phyloP scores from a whole-genome alignment of 1,284 basidiomycete species.

The Xerocomus tenax region DNA sequence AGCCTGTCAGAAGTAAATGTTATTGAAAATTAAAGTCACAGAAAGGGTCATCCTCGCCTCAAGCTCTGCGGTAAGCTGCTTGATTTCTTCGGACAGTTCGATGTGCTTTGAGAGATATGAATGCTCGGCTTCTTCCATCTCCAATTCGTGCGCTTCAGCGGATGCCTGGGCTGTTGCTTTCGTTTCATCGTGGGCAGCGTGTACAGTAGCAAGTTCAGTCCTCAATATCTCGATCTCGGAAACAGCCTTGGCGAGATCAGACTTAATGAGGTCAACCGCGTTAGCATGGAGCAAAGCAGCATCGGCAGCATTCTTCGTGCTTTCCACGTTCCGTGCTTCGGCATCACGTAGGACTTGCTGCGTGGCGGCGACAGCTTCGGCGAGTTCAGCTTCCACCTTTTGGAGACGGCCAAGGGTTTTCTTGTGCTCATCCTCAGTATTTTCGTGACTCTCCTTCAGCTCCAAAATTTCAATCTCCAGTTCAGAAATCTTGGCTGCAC shows the following conservation, averaged over 20 bases:
- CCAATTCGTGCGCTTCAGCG: slow-evolving; percentile 40
- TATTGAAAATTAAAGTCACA: not conserved
- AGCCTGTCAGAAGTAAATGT: slow-evolving; percentile 34
- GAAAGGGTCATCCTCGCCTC: slow-evolving; percentile 38
- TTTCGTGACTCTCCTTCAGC: slow-evolving; percentile 62
- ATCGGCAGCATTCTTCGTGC: slow-evolving; percentile 36
- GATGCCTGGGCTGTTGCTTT: slow-evolving; percentile 39
- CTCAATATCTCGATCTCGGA: slow-evolving; percentile 42
- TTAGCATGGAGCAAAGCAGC: slow-evolving; percentile 40
- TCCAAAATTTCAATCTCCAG: slow-evolving; percentile 75
- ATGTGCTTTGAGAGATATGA: slow-evolving; percentile 42
- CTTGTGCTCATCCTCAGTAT: slow-evolving; percentile 50
- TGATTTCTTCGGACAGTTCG: slow-evolving; percentile 52
- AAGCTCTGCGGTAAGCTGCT: slow-evolving; percentile 50
- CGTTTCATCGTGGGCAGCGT: slow-evolving; percentile 42
- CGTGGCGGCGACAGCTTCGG: slow-evolving; percentile 40
- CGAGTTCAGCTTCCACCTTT: slow-evolving; percentile 45
- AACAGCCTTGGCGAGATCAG: slow-evolving; percentile 41
- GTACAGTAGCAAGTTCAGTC: slow-evolving; percentile 38
- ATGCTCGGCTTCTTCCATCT: slow-evolving; percentile 46
- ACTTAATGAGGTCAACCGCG: slow-evolving; percentile 38
- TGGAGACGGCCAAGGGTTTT: slow-evolving; percentile 42
- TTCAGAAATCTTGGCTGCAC: slow-evolving; percentile 64
- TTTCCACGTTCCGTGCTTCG: slow-evolving; percentile 43
- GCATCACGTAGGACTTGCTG: slow-evolving; percentile 47